Evolutionary conservation across 352 stramenopile genomes (phyloP).

Genomic region (Phytophthora kernoviae): DNA sequence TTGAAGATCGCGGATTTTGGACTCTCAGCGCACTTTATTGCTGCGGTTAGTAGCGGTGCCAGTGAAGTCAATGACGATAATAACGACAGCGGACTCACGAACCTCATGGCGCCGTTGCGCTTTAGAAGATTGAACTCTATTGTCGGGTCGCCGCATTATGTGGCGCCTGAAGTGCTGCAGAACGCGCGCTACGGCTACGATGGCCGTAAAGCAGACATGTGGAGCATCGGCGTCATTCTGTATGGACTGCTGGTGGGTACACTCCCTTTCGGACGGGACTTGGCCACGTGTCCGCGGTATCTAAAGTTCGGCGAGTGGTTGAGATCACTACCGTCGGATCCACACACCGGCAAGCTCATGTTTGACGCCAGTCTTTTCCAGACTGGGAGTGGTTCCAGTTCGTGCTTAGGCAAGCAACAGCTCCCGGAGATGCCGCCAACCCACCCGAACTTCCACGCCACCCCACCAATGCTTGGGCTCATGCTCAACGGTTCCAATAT

Average conservation of each 20-base stretch:
- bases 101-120: slow-evolving; percentile 41
- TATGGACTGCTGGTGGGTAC: slow-evolving; percentile 93
- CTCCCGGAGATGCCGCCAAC: slow-evolving; percentile 22
- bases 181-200: slow-evolving; percentile 91
- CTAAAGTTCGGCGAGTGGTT: slow-evolving; percentile 95
- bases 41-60: slow-evolving; percentile 69
- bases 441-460: slow-evolving; percentile 34
- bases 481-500: slow-evolving; percentile 44
- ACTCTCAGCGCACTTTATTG: slow-evolving; percentile 92
- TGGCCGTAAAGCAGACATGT: slow-evolving; percentile 93
- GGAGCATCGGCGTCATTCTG: slow-evolving; percentile 93
- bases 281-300: slow-evolving; percentile 93
- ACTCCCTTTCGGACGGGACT: slow-evolving; percentile 95
- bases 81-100: slow-evolving; percentile 18
- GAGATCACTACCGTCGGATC: slow-evolving; percentile 60
- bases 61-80: slow-evolving; percentile 46
- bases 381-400: slow-evolving; percentile 7
- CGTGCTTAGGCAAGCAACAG: slow-evolving; percentile 19
- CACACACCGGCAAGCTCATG: slow-evolving; percentile 68
- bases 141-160: slow-evolving; percentile 97
- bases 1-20: slow-evolving; percentile 97
- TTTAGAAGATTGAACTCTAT: slow-evolving; percentile 94
- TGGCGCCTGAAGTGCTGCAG: slow-evolving; percentile 95
- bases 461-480: slow-evolving; percentile 38
- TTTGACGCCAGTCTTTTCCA: slow-evolving; percentile 63